Conservation (phyloP, 2,329 filamentous ascomycete species). For the Fusarium siculi region DNA sequence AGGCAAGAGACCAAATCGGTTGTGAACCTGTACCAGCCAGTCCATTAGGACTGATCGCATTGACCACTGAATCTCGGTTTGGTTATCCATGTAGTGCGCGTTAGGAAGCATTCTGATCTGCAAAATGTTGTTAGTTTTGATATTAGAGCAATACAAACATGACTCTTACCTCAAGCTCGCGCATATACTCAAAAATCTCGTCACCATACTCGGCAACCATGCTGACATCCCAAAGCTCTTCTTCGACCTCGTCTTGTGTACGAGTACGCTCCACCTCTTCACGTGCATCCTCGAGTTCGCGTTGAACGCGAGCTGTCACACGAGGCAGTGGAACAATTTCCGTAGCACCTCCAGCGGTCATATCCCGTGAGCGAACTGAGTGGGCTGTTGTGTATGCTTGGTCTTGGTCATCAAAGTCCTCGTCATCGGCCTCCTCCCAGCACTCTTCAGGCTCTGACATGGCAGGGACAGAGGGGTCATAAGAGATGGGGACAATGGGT, state of each 20-base stretch:
- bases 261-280: conserved; percentile 75
- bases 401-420: conserved; percentile 66
- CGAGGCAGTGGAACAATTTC: conserved; percentile 74
- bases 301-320: conserved; percentile 73
- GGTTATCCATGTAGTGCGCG: conserved; percentile 94
- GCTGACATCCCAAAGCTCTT: conserved; percentile 91
- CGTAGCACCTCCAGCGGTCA: conserved; percentile 62
- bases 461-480: conserved; percentile 39
- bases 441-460: conserved; percentile 70
- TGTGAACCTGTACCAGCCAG: conserved; percentile 96
- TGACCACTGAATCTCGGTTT: conserved; percentile 98
- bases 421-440: conserved; percentile 83
- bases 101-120: conserved; percentile 86
- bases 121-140: conserved; percentile 39
- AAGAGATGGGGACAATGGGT: conserved; percentile 32
- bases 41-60: conserved; percentile 98
- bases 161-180: conserved; percentile 78
- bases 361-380: conserved; percentile 76
- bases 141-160: not conserved
- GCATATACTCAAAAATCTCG: conserved; percentile 95
- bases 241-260: conserved; percentile 80
- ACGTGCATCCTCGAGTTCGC: conserved; percentile 76
- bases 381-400: conserved; percentile 83
- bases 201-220: conserved; percentile 98
- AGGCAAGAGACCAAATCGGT: conserved; percentile 87